Conservation (phyloP, 2,329 filamentous ascomycete species). For the Elsinoe arachidis region DNA sequence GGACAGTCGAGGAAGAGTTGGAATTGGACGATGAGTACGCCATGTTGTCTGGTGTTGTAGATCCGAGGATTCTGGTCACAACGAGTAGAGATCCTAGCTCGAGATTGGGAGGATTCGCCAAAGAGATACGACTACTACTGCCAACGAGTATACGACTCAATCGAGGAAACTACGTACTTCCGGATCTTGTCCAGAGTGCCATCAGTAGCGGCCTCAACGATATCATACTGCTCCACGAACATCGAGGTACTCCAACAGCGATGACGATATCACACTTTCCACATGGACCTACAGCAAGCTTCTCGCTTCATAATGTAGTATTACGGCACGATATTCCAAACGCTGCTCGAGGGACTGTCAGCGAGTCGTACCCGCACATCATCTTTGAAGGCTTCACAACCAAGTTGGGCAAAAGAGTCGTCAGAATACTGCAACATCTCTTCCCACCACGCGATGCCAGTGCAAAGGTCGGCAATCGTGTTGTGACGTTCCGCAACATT, state of each 20-base stretch:
- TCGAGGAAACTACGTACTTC: slow-evolving; percentile 79
- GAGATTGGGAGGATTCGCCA: slow-evolving; percentile 78
- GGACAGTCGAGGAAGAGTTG: slow-evolving; percentile 57
- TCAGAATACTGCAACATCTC: slow-evolving; percentile 85
- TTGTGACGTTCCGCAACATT: slow-evolving; percentile 91
- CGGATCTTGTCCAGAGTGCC: slow-evolving; percentile 74
- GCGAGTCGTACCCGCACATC: slow-evolving; percentile 85
- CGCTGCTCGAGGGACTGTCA: slow-evolving; percentile 75
- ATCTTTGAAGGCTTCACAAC: slow-evolving; percentile 92
- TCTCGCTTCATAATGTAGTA: slow-evolving; percentile 86
- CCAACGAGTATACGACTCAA: slow-evolving; percentile 85
- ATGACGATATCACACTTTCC: slow-evolving; percentile 81
- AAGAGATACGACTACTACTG: slow-evolving; percentile 76
- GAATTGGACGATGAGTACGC: slow-evolving; percentile 85
- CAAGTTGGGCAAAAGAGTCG: slow-evolving; percentile 68
- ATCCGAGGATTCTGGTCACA: slow-evolving; percentile 81
- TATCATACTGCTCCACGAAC: slow-evolving; percentile 80
- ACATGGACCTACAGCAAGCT: slow-evolving; percentile 78
- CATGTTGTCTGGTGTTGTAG: slow-evolving; percentile 80
- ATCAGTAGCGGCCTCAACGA: slow-evolving; percentile 74
- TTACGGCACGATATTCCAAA: slow-evolving; percentile 89
- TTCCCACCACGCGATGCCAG: slow-evolving; percentile 80
- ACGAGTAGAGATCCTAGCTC: slow-evolving; percentile 83
- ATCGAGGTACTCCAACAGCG: slow-evolving; percentile 84
- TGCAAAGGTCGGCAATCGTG: slow-evolving; percentile 75